phyloP scores from a whole-genome alignment of 2,329 filamentous ascomycete genomes.

The Fusarium sp. region DNA sequence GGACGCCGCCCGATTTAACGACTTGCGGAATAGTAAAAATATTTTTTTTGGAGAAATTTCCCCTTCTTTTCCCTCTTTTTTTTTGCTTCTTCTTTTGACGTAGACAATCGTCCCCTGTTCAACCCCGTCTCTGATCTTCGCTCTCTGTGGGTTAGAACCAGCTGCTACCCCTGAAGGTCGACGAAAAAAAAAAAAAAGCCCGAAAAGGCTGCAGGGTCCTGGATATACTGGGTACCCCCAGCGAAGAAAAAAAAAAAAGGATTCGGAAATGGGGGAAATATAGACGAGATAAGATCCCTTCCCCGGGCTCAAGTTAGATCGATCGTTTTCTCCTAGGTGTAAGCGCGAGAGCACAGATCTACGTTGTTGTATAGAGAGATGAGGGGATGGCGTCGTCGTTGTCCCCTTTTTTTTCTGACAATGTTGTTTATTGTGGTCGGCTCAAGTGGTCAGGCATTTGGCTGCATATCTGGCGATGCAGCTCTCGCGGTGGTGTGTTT shows the following conservation, averaged over 20 bases:
- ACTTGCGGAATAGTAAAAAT: neutral
- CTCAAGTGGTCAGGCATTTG: slow-evolving; percentile 24
- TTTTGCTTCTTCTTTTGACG: neutral
- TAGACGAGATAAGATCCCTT: neutral
- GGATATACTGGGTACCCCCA: neutral
- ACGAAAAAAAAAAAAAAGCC: slow-evolving; percentile 1
- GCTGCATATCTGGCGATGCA: slow-evolving; percentile 13
- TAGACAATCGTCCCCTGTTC: neutral
- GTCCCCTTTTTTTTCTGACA: slow-evolving; percentile 4
- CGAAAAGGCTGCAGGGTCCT: slow-evolving; percentile 3
- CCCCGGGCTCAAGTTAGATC: neutral
- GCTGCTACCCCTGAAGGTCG: slow-evolving; percentile 1
- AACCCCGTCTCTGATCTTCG: neutral
- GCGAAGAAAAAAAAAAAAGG: neutral
- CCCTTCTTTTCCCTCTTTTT: neutral
- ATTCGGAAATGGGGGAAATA: neutral
- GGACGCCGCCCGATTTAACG: neutral
- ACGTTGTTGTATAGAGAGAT: slow-evolving; percentile 13
- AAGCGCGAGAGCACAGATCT: slow-evolving; percentile 28
- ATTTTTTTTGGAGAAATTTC: neutral
- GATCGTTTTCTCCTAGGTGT: slow-evolving; percentile 7
- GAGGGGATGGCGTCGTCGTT: slow-evolving; percentile 6
- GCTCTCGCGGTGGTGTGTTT: slow-evolving; percentile 5
- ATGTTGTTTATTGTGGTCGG: slow-evolving; percentile 8
- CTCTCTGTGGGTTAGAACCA: neutral